phyloP scores from a whole-genome alignment of 208 protist genomes.

The Porcisia hertigi region DNA sequence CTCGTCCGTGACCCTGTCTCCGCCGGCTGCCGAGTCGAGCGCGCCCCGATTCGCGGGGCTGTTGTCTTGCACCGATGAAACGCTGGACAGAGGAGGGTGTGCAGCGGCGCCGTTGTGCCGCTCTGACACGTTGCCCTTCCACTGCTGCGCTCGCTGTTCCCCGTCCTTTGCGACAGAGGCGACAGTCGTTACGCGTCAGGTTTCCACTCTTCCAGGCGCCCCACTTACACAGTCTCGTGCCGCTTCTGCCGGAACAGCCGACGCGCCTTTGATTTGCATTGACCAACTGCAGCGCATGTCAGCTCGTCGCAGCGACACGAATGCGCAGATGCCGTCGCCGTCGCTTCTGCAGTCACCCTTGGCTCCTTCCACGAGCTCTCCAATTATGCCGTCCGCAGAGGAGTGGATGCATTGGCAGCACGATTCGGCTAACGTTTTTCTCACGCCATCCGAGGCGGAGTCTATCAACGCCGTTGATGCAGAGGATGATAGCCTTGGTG shows the following conservation, averaged over 20 bases:
- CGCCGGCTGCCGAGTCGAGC: not conserved
- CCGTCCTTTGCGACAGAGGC: not conserved
- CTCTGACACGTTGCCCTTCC: not conserved
- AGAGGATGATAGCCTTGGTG: not conserved
- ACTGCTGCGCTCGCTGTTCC: conserved; percentile 18
- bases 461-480: not conserved
- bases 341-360: not conserved
- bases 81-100: not conserved
- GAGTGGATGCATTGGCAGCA: conserved; percentile 30
- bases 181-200: not conserved
- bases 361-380: not conserved
- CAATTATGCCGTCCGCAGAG: not conserved
- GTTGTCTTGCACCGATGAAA: not conserved
- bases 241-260: not conserved
- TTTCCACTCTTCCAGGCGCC: not conserved
- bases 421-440: not conserved
- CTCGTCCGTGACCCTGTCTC: not conserved
- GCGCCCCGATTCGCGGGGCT: not conserved
- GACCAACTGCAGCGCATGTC: conserved; percentile 26
- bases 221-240: not conserved
- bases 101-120: not conserved
- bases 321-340: not conserved
- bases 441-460: conserved; percentile 9
- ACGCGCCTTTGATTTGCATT: conserved; percentile 25
- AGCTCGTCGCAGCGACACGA: not conserved